A percentile compares a stretch with the other conserved stretches of the same genome.
Evolutionary conservation across 768 basidiomycete genomes (phyloP).

Genomic region (Lentinula raphanica): DNA sequence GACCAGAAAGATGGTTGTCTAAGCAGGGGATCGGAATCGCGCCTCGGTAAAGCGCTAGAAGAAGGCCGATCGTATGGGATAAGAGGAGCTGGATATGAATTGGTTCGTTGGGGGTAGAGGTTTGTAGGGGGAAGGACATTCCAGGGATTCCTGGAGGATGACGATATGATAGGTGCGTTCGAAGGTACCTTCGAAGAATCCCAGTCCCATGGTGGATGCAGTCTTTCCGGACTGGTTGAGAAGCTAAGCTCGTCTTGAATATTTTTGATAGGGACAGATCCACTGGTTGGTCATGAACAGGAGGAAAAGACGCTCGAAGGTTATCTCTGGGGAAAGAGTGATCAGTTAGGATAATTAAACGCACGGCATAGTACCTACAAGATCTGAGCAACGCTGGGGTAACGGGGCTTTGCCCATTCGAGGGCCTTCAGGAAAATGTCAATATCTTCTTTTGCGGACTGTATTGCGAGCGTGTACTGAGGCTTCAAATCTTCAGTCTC

Average conservation of each 20-base stretch:
- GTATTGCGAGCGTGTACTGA: constrained; percentile 26
- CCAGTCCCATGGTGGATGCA: not conserved
- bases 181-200: not conserved
- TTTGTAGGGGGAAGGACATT: not conserved
- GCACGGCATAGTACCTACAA: constrained; percentile 25
- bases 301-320: constrained; percentile 8
- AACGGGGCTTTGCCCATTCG: constrained; percentile 27
- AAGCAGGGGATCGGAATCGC: not conserved
- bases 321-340: not conserved
- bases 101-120: not conserved
- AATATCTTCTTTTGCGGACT: constrained; percentile 31
- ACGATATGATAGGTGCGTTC: not conserved
- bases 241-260: not conserved
- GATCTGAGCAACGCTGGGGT: constrained; percentile 27
- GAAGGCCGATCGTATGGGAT: not conserved
- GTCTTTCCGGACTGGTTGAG: not conserved
- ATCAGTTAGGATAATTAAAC: not conserved
- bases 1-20: not conserved
- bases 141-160: not conserved
- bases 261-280: not conserved
- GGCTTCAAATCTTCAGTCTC: constrained; percentile 27
- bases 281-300: not conserved
- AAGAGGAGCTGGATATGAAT: not conserved
- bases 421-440: constrained; percentile 39
- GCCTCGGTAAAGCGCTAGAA: not conserved